These are phyloP conservation scores for Magnusiomyces starmeri DNA, from an alignment of 1,139 yeast species.

Conservation along the genomic window DNA sequence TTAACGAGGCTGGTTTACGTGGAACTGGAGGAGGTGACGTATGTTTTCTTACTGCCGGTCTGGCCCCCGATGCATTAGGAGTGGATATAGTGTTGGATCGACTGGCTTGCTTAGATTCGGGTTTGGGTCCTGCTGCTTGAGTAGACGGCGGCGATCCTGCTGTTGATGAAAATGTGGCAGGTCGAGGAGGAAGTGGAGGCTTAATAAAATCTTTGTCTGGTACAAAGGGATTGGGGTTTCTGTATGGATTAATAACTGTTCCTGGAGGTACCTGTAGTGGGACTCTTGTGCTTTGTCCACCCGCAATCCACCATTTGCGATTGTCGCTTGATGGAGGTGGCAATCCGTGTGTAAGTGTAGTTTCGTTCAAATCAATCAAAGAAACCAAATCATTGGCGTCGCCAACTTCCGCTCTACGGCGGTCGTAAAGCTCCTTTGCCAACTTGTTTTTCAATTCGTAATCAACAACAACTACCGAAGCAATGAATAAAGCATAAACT, in stretches of 20 bases:
- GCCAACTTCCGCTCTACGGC: constrained; percentile 35
- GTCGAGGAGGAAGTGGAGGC: constrained; percentile 17
- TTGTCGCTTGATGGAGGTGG: constrained; percentile 88
- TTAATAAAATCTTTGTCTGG: constrained; percentile 26
- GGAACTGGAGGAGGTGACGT: constrained; percentile 21
- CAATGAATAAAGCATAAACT: constrained; percentile 69
- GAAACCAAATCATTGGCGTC: constrained; percentile 33
- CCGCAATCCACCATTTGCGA: constrained; percentile 87
- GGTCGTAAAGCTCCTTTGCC: constrained; percentile 50
- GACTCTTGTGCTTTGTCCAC: constrained; percentile 70
- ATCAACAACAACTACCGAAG: constrained; percentile 63
- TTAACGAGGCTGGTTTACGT: constrained; percentile 17
- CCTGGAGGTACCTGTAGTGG: constrained; percentile 34
- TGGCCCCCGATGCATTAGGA: neutral
- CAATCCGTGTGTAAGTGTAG: constrained; percentile 38
- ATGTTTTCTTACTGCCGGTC: neutral
- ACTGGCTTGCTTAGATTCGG: constrained; percentile 2
- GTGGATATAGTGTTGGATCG: neutral
- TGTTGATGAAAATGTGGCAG: constrained; percentile 7
- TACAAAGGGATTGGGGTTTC: constrained; percentile 63
- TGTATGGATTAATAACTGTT: constrained; percentile 54
- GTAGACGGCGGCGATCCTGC: neutral
- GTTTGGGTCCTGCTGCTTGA: neutral
- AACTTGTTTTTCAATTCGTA: constrained; percentile 52
- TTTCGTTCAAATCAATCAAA: constrained; percentile 31